Evolutionary conservation across 2,329 filamentous ascomycete species (phyloP).

Genomic region (Bimuria novae-zelandiae): DNA sequence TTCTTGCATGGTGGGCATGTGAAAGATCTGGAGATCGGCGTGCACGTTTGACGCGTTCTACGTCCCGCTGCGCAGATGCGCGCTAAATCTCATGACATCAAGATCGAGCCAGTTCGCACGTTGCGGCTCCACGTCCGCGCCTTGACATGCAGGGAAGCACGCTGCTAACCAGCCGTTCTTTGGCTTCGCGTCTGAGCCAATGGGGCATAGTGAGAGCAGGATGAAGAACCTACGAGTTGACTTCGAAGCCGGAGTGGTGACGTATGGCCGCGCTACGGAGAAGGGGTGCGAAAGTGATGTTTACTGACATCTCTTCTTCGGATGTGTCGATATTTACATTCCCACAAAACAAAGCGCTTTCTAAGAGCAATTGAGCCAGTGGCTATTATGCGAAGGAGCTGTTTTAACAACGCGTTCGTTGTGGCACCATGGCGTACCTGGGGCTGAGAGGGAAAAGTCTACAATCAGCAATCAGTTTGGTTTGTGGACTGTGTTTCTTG

Average conservation of each 20-base stretch:
- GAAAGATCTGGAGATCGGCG: too few relatives aligned
- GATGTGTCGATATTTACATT: neutral
- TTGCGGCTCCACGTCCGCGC: neutral
- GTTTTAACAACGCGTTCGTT: neutral
- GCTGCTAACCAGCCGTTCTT: neutral
- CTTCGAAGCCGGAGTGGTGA: constrained; percentile 2
- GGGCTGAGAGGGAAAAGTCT: constrained; percentile 7
- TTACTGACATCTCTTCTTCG: neutral
- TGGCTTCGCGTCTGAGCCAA: neutral
- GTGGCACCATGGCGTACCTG: constrained; percentile 3
- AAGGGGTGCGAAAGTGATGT: neutral
- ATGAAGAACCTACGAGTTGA: neutral
- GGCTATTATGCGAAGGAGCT: neutral
- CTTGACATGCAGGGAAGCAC: neutral
- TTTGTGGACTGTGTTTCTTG: constrained; percentile 14
- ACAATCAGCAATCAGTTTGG: constrained; percentile 8
- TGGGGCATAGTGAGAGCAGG: neutral
- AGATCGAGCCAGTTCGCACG: constrained; percentile 3
- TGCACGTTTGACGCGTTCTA: neutral
- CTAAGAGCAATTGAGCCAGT: neutral
- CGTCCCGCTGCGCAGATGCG: neutral
- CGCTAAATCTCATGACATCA: constrained; percentile 8
- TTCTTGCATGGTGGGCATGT: too few relatives aligned
- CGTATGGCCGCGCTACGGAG: neutral
- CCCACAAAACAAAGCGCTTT: neutral